Evolutionary conservation across 2,329 filamentous ascomycete species (phyloP), one percentile per base, ranked within the genome.

Genomic region (Fusarium paranaense): DNA sequence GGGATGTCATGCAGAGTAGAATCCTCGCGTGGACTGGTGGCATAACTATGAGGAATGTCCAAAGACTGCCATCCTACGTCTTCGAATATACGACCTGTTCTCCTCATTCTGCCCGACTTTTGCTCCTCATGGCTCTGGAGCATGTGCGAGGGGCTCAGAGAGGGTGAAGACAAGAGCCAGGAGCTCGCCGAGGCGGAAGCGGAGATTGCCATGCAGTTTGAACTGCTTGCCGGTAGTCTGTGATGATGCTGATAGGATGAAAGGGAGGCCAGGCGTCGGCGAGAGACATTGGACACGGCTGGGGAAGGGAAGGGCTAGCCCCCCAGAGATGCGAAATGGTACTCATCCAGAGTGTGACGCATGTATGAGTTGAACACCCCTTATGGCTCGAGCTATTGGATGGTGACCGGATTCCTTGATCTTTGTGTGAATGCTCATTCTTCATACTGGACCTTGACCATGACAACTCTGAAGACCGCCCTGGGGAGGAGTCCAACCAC

Each of bases 151-250:
- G 13, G 6, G 20, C 2, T 37, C 1, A 6, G 11, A 13, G 20
- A 22, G 40, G 40, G 13, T 16, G 13, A 13, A 22, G 22, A 50
- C 16, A 18, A 50, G 11, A 16, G 45, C 45, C 9, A 50, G 45
- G 40, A 42, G 20, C 40, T 45, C 40, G 40, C n/a, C n/a, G 18
- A 5, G 37, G 18, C 37, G 18, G 16, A 38, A 38, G 37, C 37
- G 25, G 22, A 40, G 37, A 10, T 40, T 40, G 16, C 4, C 4
- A 25, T 25, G 42, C 18, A 30, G 27, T n/a, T 8, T 11, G 2
- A 52, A 30, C 25, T 18, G 10, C 16, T 69, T 83, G 85, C 16
- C 7, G 8, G 33, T 14, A 25, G 27, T 7, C 22, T 30, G 33
- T 22, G 22, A 27, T n/a, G 50, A 33, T n/a, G 50, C 14, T 9